Percentiles rank a stretch among this genome's conserved stretches.
Evolutionary conservation across 768 basidiomycete species (phyloP).

Genomic region (Suillus placidus): DNA sequence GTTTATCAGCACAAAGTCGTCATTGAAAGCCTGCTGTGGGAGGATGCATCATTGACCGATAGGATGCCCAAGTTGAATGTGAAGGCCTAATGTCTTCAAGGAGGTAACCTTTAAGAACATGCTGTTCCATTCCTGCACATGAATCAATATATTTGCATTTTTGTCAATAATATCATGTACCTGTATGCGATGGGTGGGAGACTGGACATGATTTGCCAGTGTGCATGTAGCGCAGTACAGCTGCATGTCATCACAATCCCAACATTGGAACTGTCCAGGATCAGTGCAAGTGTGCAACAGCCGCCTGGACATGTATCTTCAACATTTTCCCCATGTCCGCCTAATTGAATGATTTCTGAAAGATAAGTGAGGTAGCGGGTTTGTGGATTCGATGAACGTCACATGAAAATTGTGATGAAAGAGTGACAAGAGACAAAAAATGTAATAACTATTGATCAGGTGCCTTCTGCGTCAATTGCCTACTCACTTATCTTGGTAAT

Average conservation of each 20-base stretch:
- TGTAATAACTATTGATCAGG: neutral
- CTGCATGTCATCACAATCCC: neutral
- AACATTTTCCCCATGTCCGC: neutral
- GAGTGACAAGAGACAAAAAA: neutral
- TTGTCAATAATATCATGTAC: too few relatives aligned
- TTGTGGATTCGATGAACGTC: neutral
- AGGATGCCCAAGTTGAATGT: too few relatives aligned
- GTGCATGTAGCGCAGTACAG: slow-evolving; percentile 16
- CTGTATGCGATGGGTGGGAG: slow-evolving; percentile 19
- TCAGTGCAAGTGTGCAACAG: neutral
- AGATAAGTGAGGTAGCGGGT: neutral
- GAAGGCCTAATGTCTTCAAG: too few relatives aligned
- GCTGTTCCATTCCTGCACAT: too few relatives aligned
- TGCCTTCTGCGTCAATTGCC: neutral
- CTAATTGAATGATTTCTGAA: neutral
- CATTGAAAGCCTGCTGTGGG: too few relatives aligned
- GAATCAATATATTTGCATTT: too few relatives aligned
- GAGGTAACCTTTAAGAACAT: too few relatives aligned
- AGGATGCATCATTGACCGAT: too few relatives aligned
- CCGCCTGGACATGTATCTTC: neutral
- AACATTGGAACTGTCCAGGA: neutral
- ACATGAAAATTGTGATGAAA: neutral
- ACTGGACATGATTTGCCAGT: slow-evolving; percentile 11
- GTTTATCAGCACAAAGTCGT: too few relatives aligned
- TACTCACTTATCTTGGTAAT: neutral